A percentile compares a stretch with the other conserved stretches of the same genome.
Evolutionary conservation across 2,329 filamentous ascomycete species (phyloP).

Genomic region (Rugonectria rugulosa): DNA sequence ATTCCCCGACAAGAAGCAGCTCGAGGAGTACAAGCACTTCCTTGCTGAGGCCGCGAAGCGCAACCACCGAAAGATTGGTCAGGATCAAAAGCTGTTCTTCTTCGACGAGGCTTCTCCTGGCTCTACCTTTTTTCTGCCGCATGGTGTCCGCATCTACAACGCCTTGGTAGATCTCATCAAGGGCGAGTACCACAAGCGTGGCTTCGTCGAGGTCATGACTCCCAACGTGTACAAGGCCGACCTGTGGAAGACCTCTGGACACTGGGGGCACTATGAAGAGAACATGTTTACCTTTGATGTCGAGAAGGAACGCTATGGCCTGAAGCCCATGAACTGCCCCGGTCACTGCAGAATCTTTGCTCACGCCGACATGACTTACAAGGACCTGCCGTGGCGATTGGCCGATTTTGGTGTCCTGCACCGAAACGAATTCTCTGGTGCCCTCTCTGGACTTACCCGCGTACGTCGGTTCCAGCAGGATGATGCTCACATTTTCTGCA

Average conservation of each 20-base stretch:
- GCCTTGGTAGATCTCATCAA: constrained; percentile 82
- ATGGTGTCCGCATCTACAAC: constrained; percentile 94
- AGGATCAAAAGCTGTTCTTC: constrained; percentile 97
- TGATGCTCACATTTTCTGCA: constrained; percentile 94
- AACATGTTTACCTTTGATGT: constrained; percentile 83
- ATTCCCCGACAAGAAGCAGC: constrained; percentile 93
- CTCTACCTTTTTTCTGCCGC: constrained; percentile 89
- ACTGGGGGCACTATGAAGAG: constrained; percentile 86
- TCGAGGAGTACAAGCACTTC: constrained; percentile 93
- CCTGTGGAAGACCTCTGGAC: constrained; percentile 93
- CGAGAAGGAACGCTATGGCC: constrained; percentile 75
- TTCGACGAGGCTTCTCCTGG: constrained; percentile 95
- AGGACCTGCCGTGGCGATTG: constrained; percentile 86
- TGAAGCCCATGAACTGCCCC: constrained; percentile 99
- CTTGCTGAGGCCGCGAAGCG: constrained; percentile 98
- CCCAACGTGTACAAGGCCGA: constrained; percentile 94
- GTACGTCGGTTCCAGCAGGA: constrained; percentile 96
- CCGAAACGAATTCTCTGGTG: constrained; percentile 93
- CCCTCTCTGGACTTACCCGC: constrained; percentile 87
- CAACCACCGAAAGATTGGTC: constrained; percentile 92
- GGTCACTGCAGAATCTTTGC: constrained; percentile 90
- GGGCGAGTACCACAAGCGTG: constrained; percentile 89
- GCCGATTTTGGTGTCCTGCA: constrained; percentile 97
- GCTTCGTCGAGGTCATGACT: constrained; percentile 93
- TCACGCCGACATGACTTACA: constrained; percentile 82